phyloP scores from a whole-genome alignment of 106 monocot species.

The Phalaenopsis aphrodite region DNA sequence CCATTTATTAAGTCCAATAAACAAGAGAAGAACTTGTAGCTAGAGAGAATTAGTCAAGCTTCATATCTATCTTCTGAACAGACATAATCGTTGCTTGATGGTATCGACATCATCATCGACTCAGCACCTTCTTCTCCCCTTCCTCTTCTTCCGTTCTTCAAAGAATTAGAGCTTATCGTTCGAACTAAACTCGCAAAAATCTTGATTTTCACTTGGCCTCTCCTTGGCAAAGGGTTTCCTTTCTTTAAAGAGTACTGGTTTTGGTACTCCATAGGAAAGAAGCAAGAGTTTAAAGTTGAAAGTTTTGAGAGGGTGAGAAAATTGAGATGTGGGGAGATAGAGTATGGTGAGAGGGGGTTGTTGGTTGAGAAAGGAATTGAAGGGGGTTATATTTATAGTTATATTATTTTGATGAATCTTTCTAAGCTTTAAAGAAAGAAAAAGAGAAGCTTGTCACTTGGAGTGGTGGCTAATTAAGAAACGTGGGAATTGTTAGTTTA shows the following conservation, averaged over 20 bases:
- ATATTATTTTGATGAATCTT: no score
- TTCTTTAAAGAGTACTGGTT: neutral
- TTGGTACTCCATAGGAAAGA: neutral
- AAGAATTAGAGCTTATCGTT: neutral
- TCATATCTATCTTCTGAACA: neutral
- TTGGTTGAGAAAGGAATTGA: no score
- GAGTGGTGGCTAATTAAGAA: no score
- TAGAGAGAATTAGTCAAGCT: neutral
- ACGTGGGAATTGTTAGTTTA: no score
- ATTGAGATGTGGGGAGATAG: neutral
- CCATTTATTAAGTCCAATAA: neutral
- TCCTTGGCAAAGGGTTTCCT: conserved; percentile 9
- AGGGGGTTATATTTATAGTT: neutral
- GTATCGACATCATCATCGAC: neutral
- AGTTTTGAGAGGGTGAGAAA: neutral
- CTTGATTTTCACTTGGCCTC: conserved; percentile 9
- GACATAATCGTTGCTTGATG: neutral
- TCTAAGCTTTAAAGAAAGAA: no score
- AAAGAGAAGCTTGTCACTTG: no score
- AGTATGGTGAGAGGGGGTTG: neutral
- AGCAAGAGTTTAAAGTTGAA: no score
- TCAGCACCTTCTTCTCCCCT: neutral
- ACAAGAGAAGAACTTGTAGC: no score
- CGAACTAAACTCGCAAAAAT: conserved; percentile 9
- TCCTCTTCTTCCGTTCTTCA: neutral